phyloP scores from a whole-genome alignment of 768 basidiomycete genomes.

The Pleurotus eryngii region DNA sequence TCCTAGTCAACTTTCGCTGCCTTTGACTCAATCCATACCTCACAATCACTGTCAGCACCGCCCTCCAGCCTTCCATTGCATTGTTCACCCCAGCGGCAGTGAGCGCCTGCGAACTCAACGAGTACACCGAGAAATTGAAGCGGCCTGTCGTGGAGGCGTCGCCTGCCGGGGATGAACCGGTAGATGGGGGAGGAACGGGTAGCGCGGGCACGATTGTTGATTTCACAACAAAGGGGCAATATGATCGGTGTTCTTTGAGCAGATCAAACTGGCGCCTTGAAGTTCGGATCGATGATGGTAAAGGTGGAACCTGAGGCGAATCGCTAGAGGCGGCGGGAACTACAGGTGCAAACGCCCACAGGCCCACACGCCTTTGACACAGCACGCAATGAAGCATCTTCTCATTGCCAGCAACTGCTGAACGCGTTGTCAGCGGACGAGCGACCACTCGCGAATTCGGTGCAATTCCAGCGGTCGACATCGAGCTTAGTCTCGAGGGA shows the following conservation, averaged over 20 bases:
- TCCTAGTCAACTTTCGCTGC: conserved; percentile 33
- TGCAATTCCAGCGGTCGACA: conserved; percentile 19
- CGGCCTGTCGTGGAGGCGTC: conserved; percentile 4
- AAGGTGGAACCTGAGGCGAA: neutral
- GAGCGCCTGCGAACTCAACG: conserved; percentile 13
- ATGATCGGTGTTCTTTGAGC: conserved; percentile 78
- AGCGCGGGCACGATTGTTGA: conserved; percentile 64
- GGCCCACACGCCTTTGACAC: conserved; percentile 75
- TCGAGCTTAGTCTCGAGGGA: conserved; percentile 11
- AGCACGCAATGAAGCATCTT: conserved; percentile 56
- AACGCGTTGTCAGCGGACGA: conserved; percentile 8
- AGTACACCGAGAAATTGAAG: conserved; percentile 4
- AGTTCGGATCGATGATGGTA: conserved; percentile 21
- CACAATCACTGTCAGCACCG: conserved; percentile 65
- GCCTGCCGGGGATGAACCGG: conserved; percentile 11
- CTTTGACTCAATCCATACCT: conserved; percentile 65
- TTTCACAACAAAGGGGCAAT: conserved; percentile 79
- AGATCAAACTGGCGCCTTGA: conserved; percentile 62
- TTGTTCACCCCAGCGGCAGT: conserved; percentile 15
- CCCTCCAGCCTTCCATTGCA: conserved; percentile 74
- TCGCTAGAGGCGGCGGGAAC: conserved; percentile 9
- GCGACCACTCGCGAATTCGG: conserved; percentile 12
- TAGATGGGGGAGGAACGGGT: conserved; percentile 30
- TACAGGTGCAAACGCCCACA: conserved; percentile 66
- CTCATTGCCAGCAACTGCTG: conserved; percentile 23